Conservation (phyloP, 164 flowering plant species). For the Chimonanthus salicifolius region DNA sequence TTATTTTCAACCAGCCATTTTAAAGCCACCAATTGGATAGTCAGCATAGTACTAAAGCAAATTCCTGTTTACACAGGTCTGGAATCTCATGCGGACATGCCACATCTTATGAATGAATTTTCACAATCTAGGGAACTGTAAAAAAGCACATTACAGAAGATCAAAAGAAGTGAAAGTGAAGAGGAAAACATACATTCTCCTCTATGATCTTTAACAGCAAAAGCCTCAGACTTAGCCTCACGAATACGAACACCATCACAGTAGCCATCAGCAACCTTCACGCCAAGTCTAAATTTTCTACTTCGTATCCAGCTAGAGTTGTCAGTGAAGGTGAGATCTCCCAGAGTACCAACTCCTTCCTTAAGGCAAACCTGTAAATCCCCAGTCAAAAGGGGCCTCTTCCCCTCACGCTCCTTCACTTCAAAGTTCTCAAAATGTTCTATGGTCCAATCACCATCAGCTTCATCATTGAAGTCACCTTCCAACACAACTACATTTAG, state of each 20-base stretch:
- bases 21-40: neutral
- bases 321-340: slow-evolving; percentile 62
- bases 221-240: slow-evolving; percentile 67
- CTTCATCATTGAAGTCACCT: slow-evolving; percentile 58
- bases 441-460: slow-evolving; percentile 41
- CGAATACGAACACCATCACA: slow-evolving; percentile 43
- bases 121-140: neutral
- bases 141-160: neutral
- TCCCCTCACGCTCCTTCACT: slow-evolving; percentile 64
- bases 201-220: slow-evolving; percentile 71
- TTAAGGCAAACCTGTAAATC: slow-evolving; percentile 40
- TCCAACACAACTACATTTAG: slow-evolving; percentile 51
- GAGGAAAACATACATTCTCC: slow-evolving; percentile 62
- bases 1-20: neutral
- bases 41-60: neutral
- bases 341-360: slow-evolving; percentile 61
- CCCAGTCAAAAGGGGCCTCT: slow-evolving; percentile 65
- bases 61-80: no score
- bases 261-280: slow-evolving; percentile 38
- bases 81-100: neutral
- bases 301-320: slow-evolving; percentile 76
- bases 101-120: neutral
- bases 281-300: slow-evolving; percentile 66
- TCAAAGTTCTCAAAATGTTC: slow-evolving; percentile 49
- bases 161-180: neutral